Evolutionary conservation across 768 basidiomycete genomes (phyloP), one percentile per base, ranked within the genome.

Genomic region (Calvatia gigantea): DNA sequence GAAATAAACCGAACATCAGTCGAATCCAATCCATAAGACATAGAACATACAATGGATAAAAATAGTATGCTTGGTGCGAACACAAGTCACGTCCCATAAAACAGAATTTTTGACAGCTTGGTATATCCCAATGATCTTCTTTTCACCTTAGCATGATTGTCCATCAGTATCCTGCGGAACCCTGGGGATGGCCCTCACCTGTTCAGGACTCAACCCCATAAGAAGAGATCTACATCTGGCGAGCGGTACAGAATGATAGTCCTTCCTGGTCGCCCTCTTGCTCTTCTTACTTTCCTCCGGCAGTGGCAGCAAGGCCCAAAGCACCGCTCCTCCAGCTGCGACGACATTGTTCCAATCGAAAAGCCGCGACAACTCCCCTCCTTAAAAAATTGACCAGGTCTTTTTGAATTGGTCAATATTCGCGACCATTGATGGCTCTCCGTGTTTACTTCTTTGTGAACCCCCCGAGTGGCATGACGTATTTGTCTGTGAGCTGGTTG

Each of bases 21-120:
- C 39, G 5, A 11, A 29, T 38, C 14, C 23, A 7, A 15, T 23
- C 15, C 4, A 11, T 11, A 23, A 3, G 56, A 41, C 6, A 2
- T 31, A 23, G 27, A n/a, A 29, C 32, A n/a, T 57, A 77, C 83
- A 83, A 63, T 85, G 79, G 60, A 86, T 84, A 12, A 84, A 85
- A 39, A 85, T 72, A 0, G 83, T 82, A 59, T 87, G 82, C 67
- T 82, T 85, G 54, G 83, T 83, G 37, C 84, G 77, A 54, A 86
- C 78, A 48, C 83, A 85, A 27, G 83, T 85, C 14, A 83, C 81
- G 63, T 85, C 85, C 84, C 84, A 85, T 25, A 83, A 83, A 32
- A 86, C 77, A 8, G 83, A 82, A 62, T 85, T 82, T 17, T 83
- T 72, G 21, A 87, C 81, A 4, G 84, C 84, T 60, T 84, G 80